These are phyloP conservation scores for Balamuthia mandrillaris DNA, from an alignment of 208 protist species.

Conservation along the genomic window DNA sequence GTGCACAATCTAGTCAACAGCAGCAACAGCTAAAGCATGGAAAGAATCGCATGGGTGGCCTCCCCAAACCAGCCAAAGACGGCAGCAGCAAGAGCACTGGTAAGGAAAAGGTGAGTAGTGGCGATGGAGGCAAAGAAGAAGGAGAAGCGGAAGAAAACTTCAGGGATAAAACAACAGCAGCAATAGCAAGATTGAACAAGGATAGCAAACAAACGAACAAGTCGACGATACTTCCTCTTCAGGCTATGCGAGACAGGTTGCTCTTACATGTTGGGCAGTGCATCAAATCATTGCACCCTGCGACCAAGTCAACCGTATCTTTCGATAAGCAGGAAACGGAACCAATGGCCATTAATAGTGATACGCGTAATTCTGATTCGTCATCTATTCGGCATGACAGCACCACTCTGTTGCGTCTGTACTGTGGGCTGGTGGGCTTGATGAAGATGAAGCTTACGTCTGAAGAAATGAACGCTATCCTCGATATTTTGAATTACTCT, in stretches of 20 bases:
- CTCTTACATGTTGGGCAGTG: background rate
- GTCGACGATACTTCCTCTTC: background rate
- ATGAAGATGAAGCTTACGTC: background rate
- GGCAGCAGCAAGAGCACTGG: too few relatives aligned
- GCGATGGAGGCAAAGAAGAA: too few relatives aligned
- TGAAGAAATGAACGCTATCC: slow-evolving; percentile 7
- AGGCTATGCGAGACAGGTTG: background rate
- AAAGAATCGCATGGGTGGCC: too few relatives aligned
- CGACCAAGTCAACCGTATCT: background rate
- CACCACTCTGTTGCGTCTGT: background rate
- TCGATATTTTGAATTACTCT: background rate
- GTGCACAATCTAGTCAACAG: too few relatives aligned
- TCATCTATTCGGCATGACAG: background rate
- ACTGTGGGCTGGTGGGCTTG: background rate
- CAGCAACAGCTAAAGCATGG: too few relatives aligned
- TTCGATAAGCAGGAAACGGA: background rate
- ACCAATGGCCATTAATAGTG: background rate
- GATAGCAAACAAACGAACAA: too few relatives aligned
- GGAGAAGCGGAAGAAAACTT: too few relatives aligned
- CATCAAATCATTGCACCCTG: background rate
- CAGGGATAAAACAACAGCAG: too few relatives aligned
- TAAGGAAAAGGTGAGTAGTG: too few relatives aligned
- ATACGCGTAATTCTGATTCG: background rate
- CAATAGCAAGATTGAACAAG: too few relatives aligned
- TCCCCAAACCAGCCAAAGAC: too few relatives aligned